Percentiles rank a stretch among this genome's conserved stretches.
Evolutionary conservation across 129 eudicot genomes (phyloP).

Genomic region (Solidago caesia): DNA sequence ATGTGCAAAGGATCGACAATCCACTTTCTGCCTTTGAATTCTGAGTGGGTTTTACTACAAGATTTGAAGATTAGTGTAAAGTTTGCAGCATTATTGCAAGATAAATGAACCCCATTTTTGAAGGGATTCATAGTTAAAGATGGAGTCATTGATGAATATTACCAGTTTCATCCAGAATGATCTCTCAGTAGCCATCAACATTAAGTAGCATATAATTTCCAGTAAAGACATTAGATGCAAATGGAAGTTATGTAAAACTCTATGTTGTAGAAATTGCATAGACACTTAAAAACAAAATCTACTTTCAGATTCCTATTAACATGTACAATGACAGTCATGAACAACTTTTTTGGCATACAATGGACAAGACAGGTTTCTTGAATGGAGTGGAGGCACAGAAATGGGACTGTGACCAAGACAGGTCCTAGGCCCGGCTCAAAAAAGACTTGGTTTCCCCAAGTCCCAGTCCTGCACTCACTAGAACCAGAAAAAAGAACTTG

Average conservation of each 20-base stretch:
- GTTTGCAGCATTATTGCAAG: conserved; percentile 18
- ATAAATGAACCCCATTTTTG: conserved; percentile 18
- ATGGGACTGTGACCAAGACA: too few relatives aligned
- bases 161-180: background rate
- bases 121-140: conserved; percentile 10
- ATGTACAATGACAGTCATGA: background rate
- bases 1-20: conserved; percentile 29
- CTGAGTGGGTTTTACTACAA: conserved; percentile 12
- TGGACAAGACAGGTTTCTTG: background rate
- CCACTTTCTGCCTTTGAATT: conserved; percentile 40
- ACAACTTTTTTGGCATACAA: background rate
- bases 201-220: background rate
- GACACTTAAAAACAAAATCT: background rate
- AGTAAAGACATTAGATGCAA: background rate
- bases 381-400: background rate
- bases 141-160: conserved; percentile 1
- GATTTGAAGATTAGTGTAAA: conserved; percentile 11
- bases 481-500: background rate
- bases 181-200: background rate
- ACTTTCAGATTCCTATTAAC: background rate
- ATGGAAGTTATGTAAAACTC: too few relatives aligned
- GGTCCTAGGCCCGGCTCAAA: background rate
- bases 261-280: background rate
- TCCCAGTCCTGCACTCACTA: background rate
- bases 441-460: background rate